Base-by-base conservation (phyloP, 1,139 yeast genomes). In the Yarrowia galli region DNA sequence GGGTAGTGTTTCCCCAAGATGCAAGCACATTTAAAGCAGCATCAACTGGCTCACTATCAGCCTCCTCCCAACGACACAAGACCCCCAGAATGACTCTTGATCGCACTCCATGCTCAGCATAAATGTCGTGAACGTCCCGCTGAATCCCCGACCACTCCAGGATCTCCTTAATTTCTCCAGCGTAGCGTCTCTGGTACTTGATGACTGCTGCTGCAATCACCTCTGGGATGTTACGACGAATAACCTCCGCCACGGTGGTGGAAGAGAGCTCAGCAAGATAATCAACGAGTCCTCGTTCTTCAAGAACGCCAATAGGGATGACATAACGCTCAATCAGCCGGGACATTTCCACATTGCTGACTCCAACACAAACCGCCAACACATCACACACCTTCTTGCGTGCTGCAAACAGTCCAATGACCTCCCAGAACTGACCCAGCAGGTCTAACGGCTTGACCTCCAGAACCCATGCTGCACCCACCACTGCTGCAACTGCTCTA, bases 301-400 rank as follows among this genome's bases (percentile, higher is more conserved):
- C 54, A 12, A 61, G 36, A 16, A 36, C 66, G 13, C 56, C 66
- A n/a, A 61, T 45, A 16, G 66, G 56, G 4, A 61, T 46, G 10
- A 46, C 56, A 18, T 35, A 46, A 6, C 40, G 22, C 23, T 61
- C 56, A n/a, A 48, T 36, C 18, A 46, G 8, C 5, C 56, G 40
- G 6, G 28, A 58, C 51, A 58, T 35, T 13, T 61, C 66, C 6
- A 25, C 56, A 7, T 45, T 35, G 23, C 56, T 48, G 15, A 36
- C 45, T n/a, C 54, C 45, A 22, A 61, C 56, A 36, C 66, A 61
- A 42, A 61, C 54, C n/a, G 66, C 56, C 28, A 58, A 18, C 12
- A 58, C 12, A 20, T 58, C 66, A 36, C 56, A 36, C 6, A 61
- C 66, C 28, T 36, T 35, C 7, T 61, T 46, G 18, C 66, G 36